phyloP scores from a whole-genome alignment of 805 yeast genomes.

The Lipomyces spencermartinsiae region DNA sequence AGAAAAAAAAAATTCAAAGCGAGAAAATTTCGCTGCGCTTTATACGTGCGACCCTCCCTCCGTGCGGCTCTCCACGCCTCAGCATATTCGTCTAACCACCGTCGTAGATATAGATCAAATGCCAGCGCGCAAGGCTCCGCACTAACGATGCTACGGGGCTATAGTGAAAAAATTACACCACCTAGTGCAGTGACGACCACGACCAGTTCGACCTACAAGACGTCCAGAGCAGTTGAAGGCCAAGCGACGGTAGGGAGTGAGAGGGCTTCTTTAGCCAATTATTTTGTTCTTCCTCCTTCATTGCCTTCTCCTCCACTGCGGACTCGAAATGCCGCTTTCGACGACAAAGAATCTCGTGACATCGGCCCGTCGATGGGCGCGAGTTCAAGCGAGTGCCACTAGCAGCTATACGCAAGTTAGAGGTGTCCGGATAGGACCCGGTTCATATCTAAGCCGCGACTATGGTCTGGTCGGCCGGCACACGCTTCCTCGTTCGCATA shows the following conservation, averaged over 20 bases:
- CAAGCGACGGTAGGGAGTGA: not conserved
- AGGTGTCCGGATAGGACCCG: slow-evolving; percentile 9
- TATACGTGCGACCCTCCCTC: slow-evolving; percentile 1
- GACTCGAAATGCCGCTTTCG: not conserved
- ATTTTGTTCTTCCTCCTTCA: not conserved
- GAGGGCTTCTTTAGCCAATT: not conserved
- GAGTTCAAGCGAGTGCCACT: not conserved
- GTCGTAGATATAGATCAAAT: not conserved
- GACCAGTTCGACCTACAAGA: not conserved
- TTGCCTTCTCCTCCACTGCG: not conserved
- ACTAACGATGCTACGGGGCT: not conserved
- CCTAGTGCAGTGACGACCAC: not conserved
- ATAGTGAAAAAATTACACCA: not conserved
- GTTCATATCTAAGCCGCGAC: slow-evolving; percentile 17
- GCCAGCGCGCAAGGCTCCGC: not conserved
- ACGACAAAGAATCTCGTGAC: not conserved
- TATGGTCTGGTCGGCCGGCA: slow-evolving; percentile 1
- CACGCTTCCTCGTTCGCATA: slow-evolving; percentile 31
- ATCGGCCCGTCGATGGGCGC: not conserved
- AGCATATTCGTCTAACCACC: not conserved
- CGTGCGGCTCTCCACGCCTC: not conserved
- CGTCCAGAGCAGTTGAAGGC: not conserved
- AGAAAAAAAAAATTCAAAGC: slow-evolving; percentile 16
- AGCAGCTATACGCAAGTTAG: slow-evolving; percentile 8
- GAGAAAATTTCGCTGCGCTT: slow-evolving; percentile 4